phyloP scores from a whole-genome alignment of 2,329 filamentous ascomycete species.

The Pseudofabraea citricarpa region DNA sequence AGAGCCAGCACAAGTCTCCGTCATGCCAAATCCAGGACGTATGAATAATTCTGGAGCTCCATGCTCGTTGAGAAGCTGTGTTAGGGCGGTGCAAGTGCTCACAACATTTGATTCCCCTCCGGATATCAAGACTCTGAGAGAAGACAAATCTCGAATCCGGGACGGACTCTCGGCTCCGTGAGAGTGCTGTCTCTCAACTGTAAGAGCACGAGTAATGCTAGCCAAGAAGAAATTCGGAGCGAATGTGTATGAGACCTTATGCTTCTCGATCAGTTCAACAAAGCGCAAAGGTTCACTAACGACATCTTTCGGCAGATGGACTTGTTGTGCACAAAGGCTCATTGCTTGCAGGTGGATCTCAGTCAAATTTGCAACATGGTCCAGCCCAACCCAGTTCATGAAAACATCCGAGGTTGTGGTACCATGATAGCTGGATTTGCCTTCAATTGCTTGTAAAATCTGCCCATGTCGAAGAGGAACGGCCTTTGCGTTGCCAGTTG shows the following conservation, averaged over 20 bases:
- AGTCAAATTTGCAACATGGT: constrained; percentile 47
- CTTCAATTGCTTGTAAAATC: constrained; percentile 30
- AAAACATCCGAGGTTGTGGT: constrained; percentile 24
- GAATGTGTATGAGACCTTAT: constrained; percentile 39
- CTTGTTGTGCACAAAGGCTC: constrained; percentile 33
- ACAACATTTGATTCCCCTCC: constrained; percentile 42
- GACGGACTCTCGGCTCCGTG: background rate
- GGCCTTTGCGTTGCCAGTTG: constrained; percentile 45
- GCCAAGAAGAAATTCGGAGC: constrained; percentile 38
- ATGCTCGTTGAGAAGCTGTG: constrained; percentile 25
- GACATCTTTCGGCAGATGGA: constrained; percentile 41
- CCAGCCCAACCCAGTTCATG: constrained; percentile 39
- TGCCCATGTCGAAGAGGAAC: constrained; percentile 39
- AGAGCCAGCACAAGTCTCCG: constrained; percentile 46
- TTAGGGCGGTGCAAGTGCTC: constrained; percentile 25
- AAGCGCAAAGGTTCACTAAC: constrained; percentile 34
- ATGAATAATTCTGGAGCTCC: constrained; percentile 32
- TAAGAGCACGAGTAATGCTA: constrained; percentile 6
- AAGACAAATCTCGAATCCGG: background rate
- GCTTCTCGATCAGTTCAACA: constrained; percentile 33
- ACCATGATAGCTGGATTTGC: constrained; percentile 31
- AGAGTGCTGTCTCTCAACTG: background rate
- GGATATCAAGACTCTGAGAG: constrained; percentile 30
- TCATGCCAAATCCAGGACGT: constrained; percentile 42
- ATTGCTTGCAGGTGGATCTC: constrained; percentile 49